phyloP scores from a whole-genome alignment of 352 stramenopile species.

The Globisporangium recalcitrans region DNA sequence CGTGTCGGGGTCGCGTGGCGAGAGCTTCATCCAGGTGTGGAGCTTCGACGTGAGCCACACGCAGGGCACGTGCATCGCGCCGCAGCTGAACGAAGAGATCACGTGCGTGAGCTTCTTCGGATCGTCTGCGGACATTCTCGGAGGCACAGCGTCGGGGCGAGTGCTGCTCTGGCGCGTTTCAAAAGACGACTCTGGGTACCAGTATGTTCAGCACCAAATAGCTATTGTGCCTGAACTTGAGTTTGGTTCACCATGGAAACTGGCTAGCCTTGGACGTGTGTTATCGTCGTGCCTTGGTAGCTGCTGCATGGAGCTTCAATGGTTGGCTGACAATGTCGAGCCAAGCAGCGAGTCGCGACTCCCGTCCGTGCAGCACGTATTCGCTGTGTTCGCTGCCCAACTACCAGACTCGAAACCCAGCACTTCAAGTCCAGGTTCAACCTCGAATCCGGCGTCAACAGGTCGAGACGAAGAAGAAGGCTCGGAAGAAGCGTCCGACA shows the following conservation, averaged over 20 bases:
- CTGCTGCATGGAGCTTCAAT: conserved; percentile 13
- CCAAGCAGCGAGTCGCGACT: not conserved
- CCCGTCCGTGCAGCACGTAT: conserved; percentile 11
- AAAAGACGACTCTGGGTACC: conserved; percentile 12
- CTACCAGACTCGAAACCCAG: not conserved
- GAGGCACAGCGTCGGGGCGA: conserved; percentile 34
- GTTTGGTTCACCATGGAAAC: too few species aligned
- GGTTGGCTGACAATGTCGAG: not conserved
- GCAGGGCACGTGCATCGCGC: conserved; percentile 49
- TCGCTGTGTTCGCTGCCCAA: not conserved
- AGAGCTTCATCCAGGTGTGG: conserved; percentile 74
- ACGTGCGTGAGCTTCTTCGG: conserved; percentile 51
- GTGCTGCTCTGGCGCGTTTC: conserved; percentile 42
- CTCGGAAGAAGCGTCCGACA: conserved; percentile 2
- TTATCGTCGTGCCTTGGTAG: not conserved
- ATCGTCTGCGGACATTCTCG: conserved; percentile 41
- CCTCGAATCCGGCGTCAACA: not conserved
- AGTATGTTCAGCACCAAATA: conserved; percentile 6
- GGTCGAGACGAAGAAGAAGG: not conserved
- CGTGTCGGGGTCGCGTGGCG: conserved; percentile 25
- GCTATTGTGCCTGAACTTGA: too few species aligned
- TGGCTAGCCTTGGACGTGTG: not conserved
- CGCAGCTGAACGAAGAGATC: conserved; percentile 29
- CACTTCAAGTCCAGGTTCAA: not conserved
- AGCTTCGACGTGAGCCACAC: conserved; percentile 66